Base-by-base conservation (phyloP, 306 rosid species). In the Inga laurina region DNA sequence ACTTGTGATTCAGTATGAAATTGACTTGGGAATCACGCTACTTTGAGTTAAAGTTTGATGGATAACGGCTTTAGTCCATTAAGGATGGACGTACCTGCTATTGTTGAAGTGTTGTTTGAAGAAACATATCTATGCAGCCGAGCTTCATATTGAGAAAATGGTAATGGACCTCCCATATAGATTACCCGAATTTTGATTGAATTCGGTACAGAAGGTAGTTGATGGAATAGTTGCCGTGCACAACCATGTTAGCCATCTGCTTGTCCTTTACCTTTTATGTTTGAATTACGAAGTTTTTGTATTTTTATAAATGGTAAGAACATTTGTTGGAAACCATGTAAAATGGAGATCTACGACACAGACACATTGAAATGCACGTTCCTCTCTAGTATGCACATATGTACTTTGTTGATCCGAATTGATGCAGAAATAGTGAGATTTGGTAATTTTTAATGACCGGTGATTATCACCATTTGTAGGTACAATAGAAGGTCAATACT, bases 91-190 rank as follows among this genome's bases (percentile, higher is more conserved):
- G 19, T 43, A 45, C 66, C 5, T 70, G 64, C 24, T 77, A 15
- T 69, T 75, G 52, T 79, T 76, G 54, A 59, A 79, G 59, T 52
- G 35, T 32, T 59, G n/a, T 57, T 64, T 35, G 67, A 74, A 32
- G 74, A 72, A 45, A 69, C 64, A 81, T 57, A 41, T 73, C 72
- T 48, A 15, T 57, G 79, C 57, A 43, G 51, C 59, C 54, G 16
- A 74, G 80, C 30, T 71, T 64, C 70, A 41, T 41, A 12, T 68
- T 81, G 74, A 59, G 71, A 35, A 87, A 62, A 87, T 87, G 90
- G 90, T 87, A 84, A 73, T 56, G 27, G 37, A 16, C 32, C 67
- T 81, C 69, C 3, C 39, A 57, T 46, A 67, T 57, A 39, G 19
- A 21, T 22, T n/a, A 2, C 35, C 13, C 21, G 56, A 65, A 74